A percentile compares a stretch with the other conserved stretches of the same genome.
Evolutionary conservation across 768 basidiomycete genomes (phyloP).

Genomic region (Lactarius hatsudake): DNA sequence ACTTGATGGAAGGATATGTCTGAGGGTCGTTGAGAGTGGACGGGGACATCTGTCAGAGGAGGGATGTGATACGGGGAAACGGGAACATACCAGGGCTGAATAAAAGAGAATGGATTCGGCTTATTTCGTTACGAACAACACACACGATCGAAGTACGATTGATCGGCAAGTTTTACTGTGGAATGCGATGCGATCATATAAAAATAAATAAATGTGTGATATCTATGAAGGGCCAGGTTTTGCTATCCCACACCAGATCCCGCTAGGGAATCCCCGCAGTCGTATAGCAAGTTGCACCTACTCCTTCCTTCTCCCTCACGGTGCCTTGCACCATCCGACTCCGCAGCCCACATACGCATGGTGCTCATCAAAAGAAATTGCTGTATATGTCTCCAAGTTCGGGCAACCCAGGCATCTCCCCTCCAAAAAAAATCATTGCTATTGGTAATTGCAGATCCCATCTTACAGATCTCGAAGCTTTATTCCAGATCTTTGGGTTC

Average conservation of each 20-base stretch:
- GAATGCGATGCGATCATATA: background rate
- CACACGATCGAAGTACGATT: background rate
- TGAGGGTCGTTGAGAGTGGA: constrained; percentile 4
- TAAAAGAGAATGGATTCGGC: constrained; percentile 5
- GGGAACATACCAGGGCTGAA: constrained; percentile 11
- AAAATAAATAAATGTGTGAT: background rate
- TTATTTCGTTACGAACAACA: background rate
- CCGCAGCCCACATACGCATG: constrained; percentile 9
- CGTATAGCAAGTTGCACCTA: background rate
- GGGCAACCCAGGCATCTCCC: background rate
- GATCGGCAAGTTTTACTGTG: background rate
- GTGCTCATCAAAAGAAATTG: background rate
- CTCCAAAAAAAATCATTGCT: background rate
- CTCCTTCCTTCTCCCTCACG: background rate
- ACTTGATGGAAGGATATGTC: constrained; percentile 20
- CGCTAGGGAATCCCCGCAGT: background rate
- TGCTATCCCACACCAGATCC: background rate
- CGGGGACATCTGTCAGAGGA: constrained; percentile 8
- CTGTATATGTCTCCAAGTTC: background rate
- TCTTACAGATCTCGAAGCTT: constrained; percentile 4
- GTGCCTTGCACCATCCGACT: background rate
- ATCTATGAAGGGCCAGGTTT: background rate
- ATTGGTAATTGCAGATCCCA: background rate
- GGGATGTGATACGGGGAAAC: background rate
- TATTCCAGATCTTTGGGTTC: constrained; percentile 13